These are phyloP conservation scores for Colletotrichum echinochloae DNA, from an alignment of 2,329 filamentous ascomycete species.

Conservation along the genomic window DNA sequence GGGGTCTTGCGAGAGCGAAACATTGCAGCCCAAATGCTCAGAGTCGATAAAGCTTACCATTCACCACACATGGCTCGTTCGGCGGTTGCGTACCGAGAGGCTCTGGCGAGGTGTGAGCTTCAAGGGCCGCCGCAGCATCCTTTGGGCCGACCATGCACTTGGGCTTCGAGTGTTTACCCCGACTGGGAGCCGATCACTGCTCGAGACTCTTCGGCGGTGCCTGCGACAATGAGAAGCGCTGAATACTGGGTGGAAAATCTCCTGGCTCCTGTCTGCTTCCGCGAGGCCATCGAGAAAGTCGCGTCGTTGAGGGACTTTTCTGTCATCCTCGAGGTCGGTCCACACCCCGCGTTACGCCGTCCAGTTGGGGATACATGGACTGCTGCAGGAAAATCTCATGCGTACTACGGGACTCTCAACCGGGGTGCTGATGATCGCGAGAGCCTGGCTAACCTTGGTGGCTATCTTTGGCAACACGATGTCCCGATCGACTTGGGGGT, in stretches of 20 bases:
- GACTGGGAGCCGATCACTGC: constrained; percentile 14
- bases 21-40: constrained; percentile 42
- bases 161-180: constrained; percentile 26
- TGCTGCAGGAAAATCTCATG: constrained; percentile 10
- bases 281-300: constrained; percentile 35
- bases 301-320: constrained; percentile 37
- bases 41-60: constrained; percentile 48
- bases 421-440: constrained; percentile 43
- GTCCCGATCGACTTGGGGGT: no score
- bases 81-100: not conserved
- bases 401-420: constrained; percentile 44
- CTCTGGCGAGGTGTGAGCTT: constrained; percentile 36
- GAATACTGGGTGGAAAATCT: constrained; percentile 49
- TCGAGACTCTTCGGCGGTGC: not conserved
- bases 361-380: constrained; percentile 49
- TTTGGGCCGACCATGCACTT: constrained; percentile 47
- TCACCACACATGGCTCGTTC: constrained; percentile 45
- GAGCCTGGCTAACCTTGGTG: constrained; percentile 33
- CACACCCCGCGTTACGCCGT: constrained; percentile 55
- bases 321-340: constrained; percentile 47
- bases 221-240: not conserved
- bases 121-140: constrained; percentile 13
- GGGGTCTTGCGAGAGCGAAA: constrained; percentile 38
- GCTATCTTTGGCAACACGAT: no score
- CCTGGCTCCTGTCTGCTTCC: constrained; percentile 46